Evolutionary conservation across 257 asterid genomes (phyloP).

Genomic region (Anisodus acutangulus): DNA sequence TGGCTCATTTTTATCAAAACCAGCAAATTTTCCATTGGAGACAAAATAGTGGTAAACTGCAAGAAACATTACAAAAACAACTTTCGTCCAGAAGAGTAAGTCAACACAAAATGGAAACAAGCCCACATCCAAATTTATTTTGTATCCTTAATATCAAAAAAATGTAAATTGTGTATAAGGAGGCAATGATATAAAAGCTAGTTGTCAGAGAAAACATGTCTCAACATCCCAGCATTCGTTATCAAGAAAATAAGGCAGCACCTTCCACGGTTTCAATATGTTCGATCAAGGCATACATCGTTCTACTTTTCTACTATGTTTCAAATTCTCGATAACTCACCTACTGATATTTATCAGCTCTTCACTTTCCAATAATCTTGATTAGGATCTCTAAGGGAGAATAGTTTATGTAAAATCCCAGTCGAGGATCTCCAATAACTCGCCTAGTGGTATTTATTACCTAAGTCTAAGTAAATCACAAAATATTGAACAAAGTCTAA

Average conservation of each 20-base stretch:
- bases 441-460: neutral
- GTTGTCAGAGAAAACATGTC: neutral
- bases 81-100: neutral
- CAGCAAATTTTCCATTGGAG: conserved; percentile 47
- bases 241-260: no score
- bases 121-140: neutral
- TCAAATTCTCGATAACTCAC: neutral
- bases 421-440: neutral
- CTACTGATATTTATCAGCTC: neutral
- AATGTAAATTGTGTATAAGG: neutral
- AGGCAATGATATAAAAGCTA: conserved; percentile 4
- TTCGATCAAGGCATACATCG: no score
- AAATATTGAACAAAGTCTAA: conserved; percentile 34
- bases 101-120: neutral
- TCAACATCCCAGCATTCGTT: neutral
- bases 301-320: no score
- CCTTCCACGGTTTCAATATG: neutral
- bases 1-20: conserved; percentile 34
- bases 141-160: neutral
- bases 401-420: conserved; percentile 4
- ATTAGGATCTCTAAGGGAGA: neutral
- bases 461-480: conserved; percentile 5
- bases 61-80: neutral
- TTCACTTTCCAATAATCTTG: neutral
- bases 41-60: neutral